These are phyloP conservation scores for Venustampulla echinocandica DNA, from an alignment of 495 filamentous ascomycete species.

Conservation along the genomic window DNA sequence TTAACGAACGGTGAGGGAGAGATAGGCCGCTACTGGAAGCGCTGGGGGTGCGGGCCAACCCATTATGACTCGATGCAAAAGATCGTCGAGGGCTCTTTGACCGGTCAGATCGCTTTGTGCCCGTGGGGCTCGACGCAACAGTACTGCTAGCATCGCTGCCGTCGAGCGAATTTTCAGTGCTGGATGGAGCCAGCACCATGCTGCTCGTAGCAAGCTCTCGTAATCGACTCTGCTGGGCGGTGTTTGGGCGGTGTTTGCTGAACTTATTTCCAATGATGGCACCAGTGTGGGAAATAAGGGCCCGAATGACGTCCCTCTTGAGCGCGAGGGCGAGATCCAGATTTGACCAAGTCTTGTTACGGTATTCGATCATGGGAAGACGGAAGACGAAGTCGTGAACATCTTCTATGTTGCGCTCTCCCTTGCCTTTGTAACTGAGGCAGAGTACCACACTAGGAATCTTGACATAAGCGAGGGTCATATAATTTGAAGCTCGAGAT, in stretches of 20 bases:
- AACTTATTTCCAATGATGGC: conserved; percentile 98
- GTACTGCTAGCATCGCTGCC: conserved; percentile 21
- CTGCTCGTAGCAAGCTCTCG: conserved; percentile 68
- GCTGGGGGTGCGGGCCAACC: conserved; percentile 11
- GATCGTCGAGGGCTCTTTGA: conserved; percentile 22
- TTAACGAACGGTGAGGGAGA: neutral
- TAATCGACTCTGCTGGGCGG: conserved; percentile 66
- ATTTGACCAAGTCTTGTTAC: conserved; percentile 99
- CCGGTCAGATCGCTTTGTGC: conserved; percentile 11
- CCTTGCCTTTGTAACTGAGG: conserved; percentile 92
- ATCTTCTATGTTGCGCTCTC: conserved; percentile 89
- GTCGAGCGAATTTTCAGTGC: conserved; percentile 17
- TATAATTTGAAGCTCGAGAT: conserved; percentile 86
- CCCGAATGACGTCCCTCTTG: conserved; percentile 89
- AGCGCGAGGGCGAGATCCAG: conserved; percentile 84
- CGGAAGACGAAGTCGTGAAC: conserved; percentile 96
- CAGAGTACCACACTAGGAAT: conserved; percentile 91
- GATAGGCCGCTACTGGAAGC: conserved; percentile 16
- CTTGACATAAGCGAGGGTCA: conserved; percentile 93
- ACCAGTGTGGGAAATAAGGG: conserved; percentile 88
- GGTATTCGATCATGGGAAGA: conserved; percentile 86
- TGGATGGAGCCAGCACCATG: conserved; percentile 33
- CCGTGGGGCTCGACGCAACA: conserved; percentile 15
- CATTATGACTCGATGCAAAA: conserved; percentile 18
- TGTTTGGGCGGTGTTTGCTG: conserved; percentile 66